A percentile compares a stretch with the other conserved stretches of the same genome.
phyloP scores from a whole-genome alignment of 129 eudicot genomes.

The Chrysanthemum makinoi region DNA sequence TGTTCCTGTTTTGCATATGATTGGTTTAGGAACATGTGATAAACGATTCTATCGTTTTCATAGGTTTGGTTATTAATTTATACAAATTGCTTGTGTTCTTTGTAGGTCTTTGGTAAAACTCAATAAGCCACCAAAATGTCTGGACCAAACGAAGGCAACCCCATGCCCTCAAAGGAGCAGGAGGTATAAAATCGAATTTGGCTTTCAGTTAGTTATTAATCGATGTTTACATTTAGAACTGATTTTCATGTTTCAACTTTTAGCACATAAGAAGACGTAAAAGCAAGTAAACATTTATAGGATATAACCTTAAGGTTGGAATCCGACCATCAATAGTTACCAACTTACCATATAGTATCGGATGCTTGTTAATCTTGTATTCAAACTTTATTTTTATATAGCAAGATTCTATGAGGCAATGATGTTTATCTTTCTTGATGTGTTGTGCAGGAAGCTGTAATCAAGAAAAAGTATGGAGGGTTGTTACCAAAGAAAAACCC shows the following conservation, averaged over 20 bases:
- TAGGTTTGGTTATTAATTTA: neutral
- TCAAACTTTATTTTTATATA: neutral
- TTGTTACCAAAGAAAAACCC: slow-evolving; percentile 72
- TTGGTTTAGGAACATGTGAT: neutral
- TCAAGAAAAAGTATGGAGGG: slow-evolving; percentile 97
- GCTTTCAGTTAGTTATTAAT: neutral
- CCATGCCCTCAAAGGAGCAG: slow-evolving; percentile 51
- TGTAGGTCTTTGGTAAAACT: slow-evolving; percentile 29
- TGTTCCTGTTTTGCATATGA: too few relatives aligned
- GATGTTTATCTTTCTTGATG: slow-evolving; percentile 1
- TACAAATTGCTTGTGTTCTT: slow-evolving; percentile 15
- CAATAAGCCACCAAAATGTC: slow-evolving; percentile 22
- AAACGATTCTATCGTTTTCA: slow-evolving; percentile 4
- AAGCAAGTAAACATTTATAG: neutral
- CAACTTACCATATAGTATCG: neutral
- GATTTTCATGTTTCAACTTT: neutral
- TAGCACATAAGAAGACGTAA: neutral
- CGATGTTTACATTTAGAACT: neutral
- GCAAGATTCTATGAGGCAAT: neutral
- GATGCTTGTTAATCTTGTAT: neutral
- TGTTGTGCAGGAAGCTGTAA: slow-evolving; percentile 51
- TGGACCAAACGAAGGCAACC: slow-evolving; percentile 33
- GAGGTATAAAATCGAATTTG: slow-evolving; percentile 42
- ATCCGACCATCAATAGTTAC: neutral
- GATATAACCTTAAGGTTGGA: neutral